Evolutionary conservation across 768 basidiomycete genomes (phyloP), one percentile per base, ranked within the genome.

Genomic region (Clitopilus passeckerianus): DNA sequence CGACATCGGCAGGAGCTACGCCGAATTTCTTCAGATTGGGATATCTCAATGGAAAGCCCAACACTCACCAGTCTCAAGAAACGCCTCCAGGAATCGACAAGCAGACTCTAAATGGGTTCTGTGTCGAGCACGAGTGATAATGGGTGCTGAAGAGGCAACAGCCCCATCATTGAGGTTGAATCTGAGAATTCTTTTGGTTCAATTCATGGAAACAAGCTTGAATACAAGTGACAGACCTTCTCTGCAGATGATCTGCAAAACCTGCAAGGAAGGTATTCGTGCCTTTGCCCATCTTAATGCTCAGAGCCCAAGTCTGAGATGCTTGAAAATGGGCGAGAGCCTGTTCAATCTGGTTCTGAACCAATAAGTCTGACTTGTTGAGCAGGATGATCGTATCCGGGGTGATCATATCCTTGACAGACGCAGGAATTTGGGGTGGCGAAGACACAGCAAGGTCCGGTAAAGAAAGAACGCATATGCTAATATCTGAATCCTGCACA

Each of bases 51-150:
- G 24, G 24, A 57, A n/a, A 22, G 23, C 27, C n/a, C 14, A 55
- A 10, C 59, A 43, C 61, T 22, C 62, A 59, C 64, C 52, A 57
- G 60, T 72, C 50, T 71, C 71, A 3, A 90, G 71, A 67, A 90
- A 91, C 1, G 85, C 83, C 24, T 86, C 76, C 14, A 92, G 70
- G 60, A 86, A 87, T 14, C 64, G 77, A 24, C 82, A 73, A 1
- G 90, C 87, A 16, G 79, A 79, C 67, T 90, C 80, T 20, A 96
- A 79, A 65, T 92, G 91, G 5, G 81, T 80, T 9, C 92, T 83
- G 68, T 96, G 94, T 18, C 93, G 82, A 7, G 85, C 82, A 53
- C 90, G 89, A 0, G 91, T 93, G 53, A 95, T 83, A 30, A 95
- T 72, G 0, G 91, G 91, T 6, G 76, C 71, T 7, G 78, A 74